These are phyloP conservation scores for Bolboschoenus planiculmis DNA, from an alignment of 176 grass and related monocot genomes.

Conservation along the genomic window DNA sequence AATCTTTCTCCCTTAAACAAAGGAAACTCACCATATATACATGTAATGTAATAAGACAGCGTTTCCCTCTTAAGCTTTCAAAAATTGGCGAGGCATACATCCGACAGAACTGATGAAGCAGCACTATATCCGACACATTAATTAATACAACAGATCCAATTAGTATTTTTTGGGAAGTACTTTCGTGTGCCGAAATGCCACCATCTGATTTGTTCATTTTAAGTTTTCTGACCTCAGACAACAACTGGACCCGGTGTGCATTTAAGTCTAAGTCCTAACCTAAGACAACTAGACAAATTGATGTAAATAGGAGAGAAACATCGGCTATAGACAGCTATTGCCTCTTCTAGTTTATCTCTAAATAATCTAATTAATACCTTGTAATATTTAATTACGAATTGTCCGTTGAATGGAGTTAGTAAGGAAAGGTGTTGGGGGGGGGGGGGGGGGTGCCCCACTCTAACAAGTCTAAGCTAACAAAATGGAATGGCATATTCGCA, in stretches of 20 bases:
- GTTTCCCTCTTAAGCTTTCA: neutral
- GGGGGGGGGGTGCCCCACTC: no score
- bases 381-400: neutral
- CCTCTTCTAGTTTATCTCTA: neutral
- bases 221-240: neutral
- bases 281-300: neutral
- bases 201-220: neutral
- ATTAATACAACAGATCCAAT: conserved; percentile 8
- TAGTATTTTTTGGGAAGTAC: neutral
- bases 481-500: neutral
- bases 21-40: no score
- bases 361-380: neutral
- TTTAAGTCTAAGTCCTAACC: neutral
- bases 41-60: no score
- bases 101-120: neutral
- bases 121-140: neutral
- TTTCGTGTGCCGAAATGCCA: neutral
- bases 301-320: neutral
- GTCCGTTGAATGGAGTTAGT: neutral
- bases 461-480: neutral
- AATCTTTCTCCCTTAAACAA: no score
- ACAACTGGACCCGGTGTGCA: neutral
- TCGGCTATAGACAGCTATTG: neutral
- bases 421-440: no score
- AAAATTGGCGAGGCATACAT: neutral